Conservation (phyloP, 768 basidiomycete genomes). For the Leccinum pellstonianum region DNA sequence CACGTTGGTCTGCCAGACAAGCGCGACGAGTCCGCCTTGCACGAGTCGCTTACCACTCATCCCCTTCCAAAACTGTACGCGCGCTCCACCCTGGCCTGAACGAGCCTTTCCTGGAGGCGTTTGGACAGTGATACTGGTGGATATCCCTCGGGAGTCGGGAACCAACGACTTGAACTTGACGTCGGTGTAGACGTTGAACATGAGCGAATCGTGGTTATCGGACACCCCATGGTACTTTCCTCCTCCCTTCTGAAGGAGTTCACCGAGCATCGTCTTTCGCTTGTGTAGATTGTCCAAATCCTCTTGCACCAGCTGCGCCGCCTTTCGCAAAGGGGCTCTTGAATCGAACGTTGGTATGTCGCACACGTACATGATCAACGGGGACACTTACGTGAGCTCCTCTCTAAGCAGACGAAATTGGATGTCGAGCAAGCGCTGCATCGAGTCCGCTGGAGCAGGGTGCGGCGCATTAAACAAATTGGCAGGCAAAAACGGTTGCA, state of each 20-base stretch:
- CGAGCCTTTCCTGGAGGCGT: constrained; percentile 59
- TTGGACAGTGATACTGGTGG: constrained; percentile 45
- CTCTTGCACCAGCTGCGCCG: constrained; percentile 47
- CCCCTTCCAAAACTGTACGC: constrained; percentile 61
- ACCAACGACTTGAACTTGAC: constrained; percentile 45
- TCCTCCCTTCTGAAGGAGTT: constrained; percentile 50
- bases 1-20: constrained; percentile 44
- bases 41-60: constrained; percentile 57
- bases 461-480: constrained; percentile 62
- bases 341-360: background rate
- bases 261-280: constrained; percentile 40
- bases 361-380: background rate
- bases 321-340: constrained; percentile 53
- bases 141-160: constrained; percentile 53
- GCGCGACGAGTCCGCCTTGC: constrained; percentile 61
- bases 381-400: constrained; percentile 56
- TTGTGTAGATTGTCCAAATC: constrained; percentile 36
- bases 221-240: constrained; percentile 54
- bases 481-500: constrained; percentile 59
- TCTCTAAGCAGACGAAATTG: constrained; percentile 76
- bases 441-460: constrained; percentile 52
- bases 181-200: constrained; percentile 64
- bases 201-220: constrained; percentile 44
- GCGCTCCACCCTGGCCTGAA: constrained; percentile 33
- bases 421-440: constrained; percentile 67